Base-by-base conservation (phyloP, 768 basidiomycete species). In the Phanerochaete carnosa region DNA sequence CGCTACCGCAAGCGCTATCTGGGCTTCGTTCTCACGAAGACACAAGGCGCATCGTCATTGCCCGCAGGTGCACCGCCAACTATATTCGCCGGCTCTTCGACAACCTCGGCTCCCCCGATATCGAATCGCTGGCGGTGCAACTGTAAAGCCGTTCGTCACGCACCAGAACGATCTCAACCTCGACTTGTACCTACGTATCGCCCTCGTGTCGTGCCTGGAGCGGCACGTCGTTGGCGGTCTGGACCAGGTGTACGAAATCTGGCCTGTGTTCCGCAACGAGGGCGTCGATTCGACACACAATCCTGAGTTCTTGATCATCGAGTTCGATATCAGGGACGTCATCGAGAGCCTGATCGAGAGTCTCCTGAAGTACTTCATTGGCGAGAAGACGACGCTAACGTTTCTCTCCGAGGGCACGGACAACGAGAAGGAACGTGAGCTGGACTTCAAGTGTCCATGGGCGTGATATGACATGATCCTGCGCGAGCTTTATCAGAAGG, bases 281-380 rank as follows among this genome's bases (percentile, higher is more conserved):
- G 92, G 95, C 30, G 98, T 99, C 70, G 97, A 99, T 76, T 78
- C 98, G 65, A 99, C 97, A 19, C 97, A 99, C 75, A 99, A 99
- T 76, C 97, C 97, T 65, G 97, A 99, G 74, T 98, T 98, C 79
- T 92, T 93, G 5, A 96, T 98, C 77, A 98, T 95, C 83, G 96
- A 99, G 78, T 98, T 99, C 77, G 98, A 98, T 72, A 61, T 98
- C 60, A 98, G 98, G 96, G 97, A 98, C 45, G 82, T 98, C 60
- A 99, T 97, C 16, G 97, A 99, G 75, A 76, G 78, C 45, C 80
- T 99, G 78, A 72, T 98, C 19, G 92, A 95, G 69, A 93, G 95
- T 8, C 76, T 99, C 75, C 96, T 98, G 70, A 91, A 88, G 83
- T 83, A 81, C 69, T 72, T 98, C 58, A 95, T 86, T 0, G 85